Base-by-base conservation (phyloP, 2,329 filamentous ascomycete genomes). In the Amphichorda felina region DNA sequence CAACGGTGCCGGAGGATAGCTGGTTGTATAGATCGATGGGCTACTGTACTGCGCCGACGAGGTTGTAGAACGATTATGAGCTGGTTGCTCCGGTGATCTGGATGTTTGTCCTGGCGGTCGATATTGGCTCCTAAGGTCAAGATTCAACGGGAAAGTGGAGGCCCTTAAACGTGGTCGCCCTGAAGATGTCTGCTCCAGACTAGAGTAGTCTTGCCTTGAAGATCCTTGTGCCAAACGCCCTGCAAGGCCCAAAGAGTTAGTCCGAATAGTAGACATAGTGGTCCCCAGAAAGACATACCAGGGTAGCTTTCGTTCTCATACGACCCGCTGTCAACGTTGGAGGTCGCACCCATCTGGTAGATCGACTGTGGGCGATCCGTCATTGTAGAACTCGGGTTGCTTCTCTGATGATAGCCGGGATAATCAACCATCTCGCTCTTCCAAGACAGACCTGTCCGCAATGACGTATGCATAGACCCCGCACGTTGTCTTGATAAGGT, bases 391-490 rank as follows among this genome's bases (percentile, higher is more conserved):
- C 21, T 24, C 21, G 6, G 6, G 10, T 24, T 24, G 10, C 21
- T 24, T 10, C 21, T 10, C 21, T 24, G 21, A 6, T 24, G 66
- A 45, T 72, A 75, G 9, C 59, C 63, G 9, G 60, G 63, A 48
- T 75, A 78, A 45, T 75, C 71, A 38, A 77, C 64, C 2, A 67
- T 59, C 41, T 73, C 70, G 11, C 70, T 68, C 50, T 76, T 77
- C 74, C 74, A 79, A 10, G 72, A 70, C 68, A 77, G 72, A 47
- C 68, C 72, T 8, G 72, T 64, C 25, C 72, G 61, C 31, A 78
- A 54, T 3, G 73, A 71, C 11, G 72, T 77, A 40, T 76, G 70
- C 11, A 75, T 50, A 9, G 62, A 71, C 33, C 77, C 72, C 3
- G 72, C 68, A 41, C 73, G 63, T 9, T 72, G 67, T 38, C 72